Conservation (phyloP, 805 yeast species). For the Teunomyces cretensis region DNA sequence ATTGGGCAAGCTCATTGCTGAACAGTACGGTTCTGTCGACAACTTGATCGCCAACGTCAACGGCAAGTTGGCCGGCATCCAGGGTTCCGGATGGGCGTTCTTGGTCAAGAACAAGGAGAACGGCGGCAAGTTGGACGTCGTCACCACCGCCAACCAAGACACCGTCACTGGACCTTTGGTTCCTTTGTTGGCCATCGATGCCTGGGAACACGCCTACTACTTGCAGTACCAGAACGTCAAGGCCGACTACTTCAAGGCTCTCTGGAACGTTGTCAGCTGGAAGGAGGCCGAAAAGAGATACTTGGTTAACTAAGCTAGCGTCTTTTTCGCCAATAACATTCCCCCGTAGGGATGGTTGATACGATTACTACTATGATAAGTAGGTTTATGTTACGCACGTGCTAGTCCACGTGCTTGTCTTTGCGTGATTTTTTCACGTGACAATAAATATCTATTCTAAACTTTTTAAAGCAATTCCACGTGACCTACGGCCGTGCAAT, state of each 20-base stretch:
- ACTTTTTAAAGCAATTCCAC: too few relatives aligned
- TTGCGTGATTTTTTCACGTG: too few relatives aligned
- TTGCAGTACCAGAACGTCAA: slow-evolving; percentile 90
- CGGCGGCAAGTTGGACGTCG: slow-evolving; percentile 69
- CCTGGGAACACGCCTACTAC: slow-evolving; percentile 97
- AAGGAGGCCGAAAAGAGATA: slow-evolving; percentile 79
- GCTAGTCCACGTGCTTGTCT: not conserved
- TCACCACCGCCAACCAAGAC: slow-evolving; percentile 84
- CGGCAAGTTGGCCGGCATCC: slow-evolving; percentile 69
- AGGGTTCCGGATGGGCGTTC: slow-evolving; percentile 97
- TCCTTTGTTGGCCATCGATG: slow-evolving; percentile 87
- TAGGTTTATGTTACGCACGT: too few relatives aligned
- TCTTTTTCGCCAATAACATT: too few relatives aligned
- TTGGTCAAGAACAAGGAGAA: slow-evolving; percentile 76
- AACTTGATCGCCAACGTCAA: slow-evolving; percentile 63
- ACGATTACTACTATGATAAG: too few relatives aligned
- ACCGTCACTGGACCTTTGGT: slow-evolving; percentile 68
- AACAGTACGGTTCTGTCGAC: slow-evolving; percentile 74
- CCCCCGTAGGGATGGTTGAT: too few relatives aligned
- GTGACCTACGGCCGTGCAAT: not conserved
- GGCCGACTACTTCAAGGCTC: slow-evolving; percentile 88
- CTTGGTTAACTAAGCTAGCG: slow-evolving; percentile 8
- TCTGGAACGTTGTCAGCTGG: slow-evolving; percentile 96
- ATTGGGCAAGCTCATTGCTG: slow-evolving; percentile 56
- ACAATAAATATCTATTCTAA: too few relatives aligned